These are phyloP conservation scores for Vishniacozyma victoriae DNA, from an alignment of 768 basidiomycete genomes.

Conservation along the genomic window DNA sequence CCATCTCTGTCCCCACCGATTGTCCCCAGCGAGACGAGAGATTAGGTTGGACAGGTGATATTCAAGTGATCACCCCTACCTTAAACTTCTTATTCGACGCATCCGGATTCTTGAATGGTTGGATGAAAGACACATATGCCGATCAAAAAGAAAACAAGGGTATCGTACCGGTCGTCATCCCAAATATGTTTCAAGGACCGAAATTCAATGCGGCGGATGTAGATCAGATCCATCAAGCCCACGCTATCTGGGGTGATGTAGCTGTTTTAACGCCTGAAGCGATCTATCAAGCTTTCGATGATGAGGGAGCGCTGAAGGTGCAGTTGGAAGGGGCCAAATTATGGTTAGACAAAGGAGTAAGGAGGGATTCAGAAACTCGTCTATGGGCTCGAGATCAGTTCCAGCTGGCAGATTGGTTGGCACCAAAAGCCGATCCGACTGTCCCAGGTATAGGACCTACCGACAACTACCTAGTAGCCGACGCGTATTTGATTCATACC, in stretches of 20 bases:
- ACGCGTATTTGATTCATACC: conserved; percentile 10
- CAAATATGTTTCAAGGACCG: conserved; percentile 11
- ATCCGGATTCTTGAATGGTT: conserved; percentile 22
- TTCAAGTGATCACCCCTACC: conserved; percentile 38
- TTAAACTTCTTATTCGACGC: conserved; percentile 33
- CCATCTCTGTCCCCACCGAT: conserved; percentile 35
- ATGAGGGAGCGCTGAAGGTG: conserved; percentile 15
- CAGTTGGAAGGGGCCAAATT: conserved; percentile 30
- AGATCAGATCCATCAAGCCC: not conserved
- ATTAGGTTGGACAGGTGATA: conserved; percentile 44
- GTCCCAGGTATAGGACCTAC: conserved; percentile 7
- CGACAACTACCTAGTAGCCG: conserved; percentile 9
- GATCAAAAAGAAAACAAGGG: conserved; percentile 27
- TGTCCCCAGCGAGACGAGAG: conserved; percentile 45
- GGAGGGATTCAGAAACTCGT: conserved; percentile 11
- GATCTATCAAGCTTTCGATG: conserved; percentile 26
- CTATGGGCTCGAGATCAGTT: conserved; percentile 10
- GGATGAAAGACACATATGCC: conserved; percentile 34
- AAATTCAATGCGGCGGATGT: not conserved
- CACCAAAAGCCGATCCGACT: conserved; percentile 21
- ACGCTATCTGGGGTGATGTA: conserved; percentile 38
- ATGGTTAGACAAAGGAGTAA: conserved; percentile 40
- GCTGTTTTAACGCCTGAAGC: conserved; percentile 31
- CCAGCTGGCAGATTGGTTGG: conserved; percentile 42
- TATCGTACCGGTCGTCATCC: conserved; percentile 27